Conservation (phyloP, 192 early-diverging fungal species). For the Backusella luteola region DNA sequence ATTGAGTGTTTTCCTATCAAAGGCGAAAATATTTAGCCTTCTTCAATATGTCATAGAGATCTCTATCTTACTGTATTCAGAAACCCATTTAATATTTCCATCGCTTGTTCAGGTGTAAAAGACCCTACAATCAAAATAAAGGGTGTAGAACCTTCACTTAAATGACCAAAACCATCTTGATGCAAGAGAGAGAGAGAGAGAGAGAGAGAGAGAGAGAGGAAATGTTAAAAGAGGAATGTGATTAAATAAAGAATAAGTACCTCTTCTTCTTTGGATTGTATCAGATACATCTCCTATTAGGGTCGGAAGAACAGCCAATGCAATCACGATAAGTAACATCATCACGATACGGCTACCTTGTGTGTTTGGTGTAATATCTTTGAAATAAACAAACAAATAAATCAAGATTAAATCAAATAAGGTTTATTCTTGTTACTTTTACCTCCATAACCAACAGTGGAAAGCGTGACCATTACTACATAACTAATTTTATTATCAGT, state of each 20-base stretch:
- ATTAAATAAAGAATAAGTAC: not conserved
- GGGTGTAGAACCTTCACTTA: slow-evolving; percentile 15
- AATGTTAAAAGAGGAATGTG: not conserved
- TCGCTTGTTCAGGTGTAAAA: slow-evolving; percentile 37
- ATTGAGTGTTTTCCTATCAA: slow-evolving; percentile 8
- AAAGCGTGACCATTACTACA: slow-evolving; percentile 61
- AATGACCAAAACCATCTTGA: slow-evolving; percentile 20
- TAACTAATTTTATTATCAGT: slow-evolving; percentile 30
- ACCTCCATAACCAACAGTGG: slow-evolving; percentile 67
- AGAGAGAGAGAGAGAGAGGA: not conserved
- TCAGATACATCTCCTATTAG: slow-evolving; percentile 45
- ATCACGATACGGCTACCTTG: slow-evolving; percentile 50
- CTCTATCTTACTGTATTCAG: slow-evolving; percentile 33
- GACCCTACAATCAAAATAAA: slow-evolving; percentile 46
- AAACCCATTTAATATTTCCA: slow-evolving; percentile 43
- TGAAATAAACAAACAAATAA: not conserved
- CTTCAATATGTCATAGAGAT: no score
- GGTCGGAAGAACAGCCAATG: slow-evolving; percentile 56
- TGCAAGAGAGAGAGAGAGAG: no score
- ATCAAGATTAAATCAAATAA: not conserved
- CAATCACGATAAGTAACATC: slow-evolving; percentile 53
- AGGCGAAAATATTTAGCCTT: no score
- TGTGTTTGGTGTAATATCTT: slow-evolving; percentile 58
- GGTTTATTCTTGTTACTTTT: not conserved
- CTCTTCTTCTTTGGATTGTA: slow-evolving; percentile 31